A percentile compares a stretch with the other conserved stretches of the same genome.
Evolutionary conservation across 805 yeast genomes (phyloP).

Genomic region (Candida nonsorbophila): DNA sequence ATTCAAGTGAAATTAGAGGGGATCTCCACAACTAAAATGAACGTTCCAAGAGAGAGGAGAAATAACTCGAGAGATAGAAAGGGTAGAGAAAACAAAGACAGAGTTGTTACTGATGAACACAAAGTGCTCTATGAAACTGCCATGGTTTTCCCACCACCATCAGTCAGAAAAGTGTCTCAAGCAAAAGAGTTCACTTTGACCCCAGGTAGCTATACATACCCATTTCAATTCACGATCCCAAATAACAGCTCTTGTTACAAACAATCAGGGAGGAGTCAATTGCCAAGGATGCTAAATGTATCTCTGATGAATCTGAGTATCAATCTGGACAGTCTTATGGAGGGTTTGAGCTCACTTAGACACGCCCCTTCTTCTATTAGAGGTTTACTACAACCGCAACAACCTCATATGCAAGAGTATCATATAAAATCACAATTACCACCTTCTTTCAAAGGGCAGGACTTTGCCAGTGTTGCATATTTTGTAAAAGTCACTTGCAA

Average conservation of each 20-base stretch:
- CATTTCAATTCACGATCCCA: constrained; percentile 44
- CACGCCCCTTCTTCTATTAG: too few relatives aligned
- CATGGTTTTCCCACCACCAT: constrained; percentile 49
- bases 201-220: constrained; percentile 48
- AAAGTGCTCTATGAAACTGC: constrained; percentile 44
- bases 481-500: constrained; percentile 59
- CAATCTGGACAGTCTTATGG: constrained; percentile 27
- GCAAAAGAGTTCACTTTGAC: constrained; percentile 42
- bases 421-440: constrained; percentile 27
- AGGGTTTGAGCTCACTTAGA: too few relatives aligned
- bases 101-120: constrained; percentile 32
- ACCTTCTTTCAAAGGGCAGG: constrained; percentile 26
- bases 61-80: constrained; percentile 7
- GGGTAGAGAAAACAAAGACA: constrained; percentile 13
- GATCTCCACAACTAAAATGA: constrained; percentile 31
- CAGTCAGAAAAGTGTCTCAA: constrained; percentile 38
- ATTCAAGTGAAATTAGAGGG: constrained; percentile 54
- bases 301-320: constrained; percentile 21
- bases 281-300: too few relatives aligned
- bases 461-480: constrained; percentile 41
- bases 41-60: constrained; percentile 15
- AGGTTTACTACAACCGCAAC: too few relatives aligned
- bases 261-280: constrained; percentile 24
- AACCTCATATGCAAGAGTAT: too few relatives aligned
- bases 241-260: constrained; percentile 36